Evolutionary conservation across 495 filamentous ascomycete genomes (phyloP), one percentile per base, ranked within the genome.

Genomic region (Hypoxylon cercidicola): DNA sequence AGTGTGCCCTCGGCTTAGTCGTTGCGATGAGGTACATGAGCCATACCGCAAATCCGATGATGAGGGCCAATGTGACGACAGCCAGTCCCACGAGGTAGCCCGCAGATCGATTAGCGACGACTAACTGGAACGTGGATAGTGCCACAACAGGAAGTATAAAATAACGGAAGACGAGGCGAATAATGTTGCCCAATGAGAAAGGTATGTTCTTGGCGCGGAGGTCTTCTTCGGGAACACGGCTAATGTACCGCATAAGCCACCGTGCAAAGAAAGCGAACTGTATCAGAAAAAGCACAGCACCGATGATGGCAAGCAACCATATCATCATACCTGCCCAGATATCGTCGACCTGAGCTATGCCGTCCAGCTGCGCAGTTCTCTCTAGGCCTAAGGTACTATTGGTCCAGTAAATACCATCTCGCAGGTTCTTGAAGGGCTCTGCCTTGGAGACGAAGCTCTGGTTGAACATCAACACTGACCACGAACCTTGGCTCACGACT

Each of bases 391-490:
- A 93, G 3, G 47, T 85, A 19, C 87, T 89, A 68, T 86, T 77
- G 0, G 83, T 84, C 40, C 86, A 81, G 73, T 98, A 98, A 10
- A 99, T 84, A 20, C 94, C 95, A 75, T 99, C 95, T 5, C 84
- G 72, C n/a, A 93, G 63, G 45, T 84, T 90, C 48, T 82, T 76
- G 40, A 81, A 83, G 18, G 88, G 89, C 20, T 81, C 74, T 13
- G 84, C 85, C 19, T 88, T 78, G 55, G 85, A 90, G 56, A 94
- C 87, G 58, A 97, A 92, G 71, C 91, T 96, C 48, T 93, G 82
- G 74, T 97, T 97, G 80, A 98, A 97, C 84, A 99, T 91, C 51
- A 99, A 82, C 1, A 83, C 71, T 6, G 93, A 92, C 95, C 95
- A 99, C 37, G 90, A 88, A 8, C 84, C 89, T 71, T 92, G 90